Evolutionary conservation across 2,329 filamentous ascomycete genomes (phyloP), one percentile per base, ranked within the genome.

Genomic region (Verticillium klebahnii): DNA sequence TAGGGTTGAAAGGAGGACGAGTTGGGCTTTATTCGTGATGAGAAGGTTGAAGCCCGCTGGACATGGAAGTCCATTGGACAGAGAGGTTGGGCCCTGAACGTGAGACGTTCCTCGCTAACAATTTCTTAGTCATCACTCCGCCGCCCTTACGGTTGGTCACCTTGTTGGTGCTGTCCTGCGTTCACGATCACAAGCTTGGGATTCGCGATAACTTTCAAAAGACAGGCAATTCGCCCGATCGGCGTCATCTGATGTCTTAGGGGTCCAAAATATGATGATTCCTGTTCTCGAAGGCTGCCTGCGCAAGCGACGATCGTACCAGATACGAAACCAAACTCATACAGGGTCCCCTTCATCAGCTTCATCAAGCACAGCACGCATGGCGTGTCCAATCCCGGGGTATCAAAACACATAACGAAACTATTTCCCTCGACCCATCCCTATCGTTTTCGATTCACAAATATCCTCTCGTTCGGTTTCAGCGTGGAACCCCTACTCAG

Each of bases 391-490:
- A n/a, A n/a, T n/a, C 19, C 40, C n/a, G 40, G 40, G 40, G 40
- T 50, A 50, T 50, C 40, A 50, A 19, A 50, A 23, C 19, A 50
- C n/a, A n/a, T 50, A 50, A 50, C 9, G 19, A 50, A 50, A 50
- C 19, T 25, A n/a, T 50, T 25, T n/a, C 23, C 40, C n/a, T 50
- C 37, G 15, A 15, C 14, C 17, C 40, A 50, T 50, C n/a, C 40
- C 40, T 23, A 23, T 50, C 9, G 19, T 23, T 23, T 50, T 50
- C 56, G 59, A 37, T 64, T 65, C 57, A 58, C 54, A 5, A 61
- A 31, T 11, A n/a, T 19, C 15, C 64, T 66, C 40, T 23, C n/a
- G 8, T 36, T 65, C 2, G 32, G 19, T 9, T 63, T 61, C 59
- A n/a, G 31, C 45, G 55, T 32, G 1, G 3, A 31, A 19, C 25